phyloP scores from a whole-genome alignment of 768 basidiomycete genomes.

The Rhodotorula toruloides region DNA sequence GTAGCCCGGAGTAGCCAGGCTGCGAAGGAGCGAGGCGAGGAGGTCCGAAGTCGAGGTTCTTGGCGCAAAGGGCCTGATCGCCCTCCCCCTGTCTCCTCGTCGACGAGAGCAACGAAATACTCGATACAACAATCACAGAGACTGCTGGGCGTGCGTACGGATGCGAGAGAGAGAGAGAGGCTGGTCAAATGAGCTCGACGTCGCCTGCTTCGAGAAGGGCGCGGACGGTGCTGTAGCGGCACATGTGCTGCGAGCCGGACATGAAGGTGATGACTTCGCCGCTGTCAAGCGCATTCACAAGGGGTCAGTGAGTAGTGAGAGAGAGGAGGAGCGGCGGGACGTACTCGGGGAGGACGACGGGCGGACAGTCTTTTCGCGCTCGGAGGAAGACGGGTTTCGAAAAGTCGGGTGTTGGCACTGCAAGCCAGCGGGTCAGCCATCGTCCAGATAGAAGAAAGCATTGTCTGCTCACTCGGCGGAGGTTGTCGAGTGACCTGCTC shows the following conservation, averaged over 20 bases:
- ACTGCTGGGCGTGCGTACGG: neutral
- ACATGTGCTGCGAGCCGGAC: conserved; percentile 35
- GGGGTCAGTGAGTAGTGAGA: no score
- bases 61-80: no score
- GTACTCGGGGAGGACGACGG: conserved; percentile 32
- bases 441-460: neutral
- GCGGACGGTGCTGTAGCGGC: conserved; percentile 33
- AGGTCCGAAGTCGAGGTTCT: no score
- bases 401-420: conserved; percentile 29
- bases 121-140: neutral
- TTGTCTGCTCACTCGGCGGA: conserved; percentile 8
- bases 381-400: conserved; percentile 32
- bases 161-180: neutral
- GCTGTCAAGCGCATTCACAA: neutral
- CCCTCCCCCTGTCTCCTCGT: no score
- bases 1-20: no score
- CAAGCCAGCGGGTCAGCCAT: neutral
- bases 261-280: conserved; percentile 24
- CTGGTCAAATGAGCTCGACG: conserved; percentile 25
- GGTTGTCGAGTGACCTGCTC: conserved; percentile 16
- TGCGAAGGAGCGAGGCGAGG: no score
- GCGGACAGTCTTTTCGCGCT: conserved; percentile 26
- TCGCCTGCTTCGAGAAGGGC: conserved; percentile 15
- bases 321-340: neutral
- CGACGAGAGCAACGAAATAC: neutral